Base-by-base conservation (phyloP, 208 protist genomes). In the Leishmania aethiopica region DNA sequence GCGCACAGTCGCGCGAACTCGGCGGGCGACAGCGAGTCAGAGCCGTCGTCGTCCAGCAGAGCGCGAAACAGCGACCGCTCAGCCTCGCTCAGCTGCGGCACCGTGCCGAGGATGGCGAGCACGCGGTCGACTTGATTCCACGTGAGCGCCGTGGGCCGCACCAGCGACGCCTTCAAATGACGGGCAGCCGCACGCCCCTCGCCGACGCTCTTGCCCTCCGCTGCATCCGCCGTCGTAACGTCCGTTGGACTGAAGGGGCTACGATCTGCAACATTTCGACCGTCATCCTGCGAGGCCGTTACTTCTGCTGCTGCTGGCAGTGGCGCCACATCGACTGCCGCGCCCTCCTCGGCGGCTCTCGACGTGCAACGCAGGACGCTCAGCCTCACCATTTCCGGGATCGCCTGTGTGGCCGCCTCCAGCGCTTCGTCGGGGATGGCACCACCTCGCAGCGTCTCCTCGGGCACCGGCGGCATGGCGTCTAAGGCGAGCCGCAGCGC, bases 1-100 rank as follows among this genome's bases (percentile, higher is more conserved):
- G 87, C 57, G 74, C 89, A 93, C 55, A 94, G 42, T 6, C 84
- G 83, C 25, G 74, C 86, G 74, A 96, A 95, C 78, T 95, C 93
- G 1, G 51, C 55, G 10, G 91, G 93, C 5, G 89, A 89, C 40
- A 96, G 89, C 15, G 86, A 91, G 76, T 92, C 85, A 2, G 90
- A 93, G n/a, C 49, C 62, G 78, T 94, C 90, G 0, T 86, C 79
- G 85, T 94, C 89, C 59, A 96, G 85, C 72, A 95, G 78, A 0
- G 78, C 78, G 60, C 89, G 83, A 47, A 96, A 88, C 1, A 92
- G 57, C 19, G 84, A 77, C 53, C 79, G 76, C 72, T 96, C 93
- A 35, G 81, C 25, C 40, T 77, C 69, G 2, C 79, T 88, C 22
- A 96, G 69, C 64, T 80, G 83, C 51, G 85, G 74, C 72, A 94